Percentiles rank a stretch among this genome's conserved stretches.
Evolutionary conservation across 2,329 filamentous ascomycete genomes (phyloP).

Genomic region (Aschersonia sp.): DNA sequence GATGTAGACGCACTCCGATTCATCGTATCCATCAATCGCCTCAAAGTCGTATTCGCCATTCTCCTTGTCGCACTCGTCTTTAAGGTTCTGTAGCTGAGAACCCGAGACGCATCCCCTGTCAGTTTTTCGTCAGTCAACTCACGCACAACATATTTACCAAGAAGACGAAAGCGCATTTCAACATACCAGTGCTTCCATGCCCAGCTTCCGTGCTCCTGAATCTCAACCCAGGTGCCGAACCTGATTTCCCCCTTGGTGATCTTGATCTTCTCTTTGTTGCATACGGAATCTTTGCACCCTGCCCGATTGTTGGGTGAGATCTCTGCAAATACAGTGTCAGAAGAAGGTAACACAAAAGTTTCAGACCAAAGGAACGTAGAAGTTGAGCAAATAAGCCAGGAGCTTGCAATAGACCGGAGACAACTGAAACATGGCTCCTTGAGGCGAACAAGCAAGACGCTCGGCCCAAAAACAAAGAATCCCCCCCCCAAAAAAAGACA

Average conservation of each 20-base stretch:
- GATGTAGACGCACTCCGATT: slow-evolving; percentile 36
- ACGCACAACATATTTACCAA: too few relatives aligned
- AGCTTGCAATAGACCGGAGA: too few relatives aligned
- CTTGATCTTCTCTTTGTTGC: slow-evolving; percentile 56
- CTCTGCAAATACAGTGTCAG: slow-evolving; percentile 37
- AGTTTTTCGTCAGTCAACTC: neutral
- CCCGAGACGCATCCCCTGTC: slow-evolving; percentile 81
- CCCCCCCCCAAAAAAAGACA: neutral
- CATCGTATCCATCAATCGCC: slow-evolving; percentile 68
- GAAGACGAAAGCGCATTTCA: neutral
- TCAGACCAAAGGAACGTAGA: neutral
- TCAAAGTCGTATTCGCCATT: slow-evolving; percentile 44
- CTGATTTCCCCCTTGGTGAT: slow-evolving; percentile 69
- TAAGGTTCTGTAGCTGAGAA: slow-evolving; percentile 51
- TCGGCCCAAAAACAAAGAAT: too few relatives aligned
- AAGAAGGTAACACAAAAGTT: neutral
- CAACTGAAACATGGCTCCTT: too few relatives aligned
- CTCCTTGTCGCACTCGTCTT: slow-evolving; percentile 34
- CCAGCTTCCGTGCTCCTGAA: slow-evolving; percentile 49
- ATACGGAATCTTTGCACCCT: slow-evolving; percentile 56
- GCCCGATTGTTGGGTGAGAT: slow-evolving; percentile 57
- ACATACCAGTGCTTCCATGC: slow-evolving; percentile 77
- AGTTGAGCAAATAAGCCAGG: neutral
- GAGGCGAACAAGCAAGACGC: too few relatives aligned
- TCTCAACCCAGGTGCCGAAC: slow-evolving; percentile 58